phyloP scores from a whole-genome alignment of 345 rosid species.

The Boechera stricta region DNA sequence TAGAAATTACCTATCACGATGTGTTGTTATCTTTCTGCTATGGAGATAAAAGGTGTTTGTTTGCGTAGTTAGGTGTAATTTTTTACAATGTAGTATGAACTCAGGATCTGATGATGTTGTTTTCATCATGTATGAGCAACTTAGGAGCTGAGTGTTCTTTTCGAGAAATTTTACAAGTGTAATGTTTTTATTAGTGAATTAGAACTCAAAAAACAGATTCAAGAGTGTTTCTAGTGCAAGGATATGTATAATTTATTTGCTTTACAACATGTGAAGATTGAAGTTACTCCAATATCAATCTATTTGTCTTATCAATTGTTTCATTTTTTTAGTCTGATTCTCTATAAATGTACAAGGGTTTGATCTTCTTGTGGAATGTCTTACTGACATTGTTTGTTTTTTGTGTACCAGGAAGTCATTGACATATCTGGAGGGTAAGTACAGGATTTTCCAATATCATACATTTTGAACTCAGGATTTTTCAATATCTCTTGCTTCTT shows the following conservation, averaged over 20 bases:
- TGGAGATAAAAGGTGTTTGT: not conserved
- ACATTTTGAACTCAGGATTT: not conserved
- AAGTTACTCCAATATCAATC: not conserved
- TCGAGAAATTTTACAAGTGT: no score
- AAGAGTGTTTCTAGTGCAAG: not conserved
- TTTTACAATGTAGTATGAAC: not conserved
- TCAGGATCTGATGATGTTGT: not conserved
- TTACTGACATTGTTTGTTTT: slow-evolving; percentile 11
- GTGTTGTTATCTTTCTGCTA: not conserved
- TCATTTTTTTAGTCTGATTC: not conserved
- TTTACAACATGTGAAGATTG: not conserved
- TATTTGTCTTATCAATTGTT: not conserved
- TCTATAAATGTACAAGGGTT: not conserved
- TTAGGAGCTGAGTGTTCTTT: slow-evolving; percentile 5
- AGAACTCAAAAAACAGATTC: not conserved
- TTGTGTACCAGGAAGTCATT: slow-evolving; percentile 70
- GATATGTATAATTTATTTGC: not conserved
- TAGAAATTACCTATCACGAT: not conserved
- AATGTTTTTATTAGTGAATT: not conserved
- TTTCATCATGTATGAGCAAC: not conserved
- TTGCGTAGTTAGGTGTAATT: slow-evolving; percentile 14
- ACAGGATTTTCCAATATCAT: not conserved
- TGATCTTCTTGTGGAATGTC: not conserved
- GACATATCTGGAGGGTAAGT: slow-evolving; percentile 98
- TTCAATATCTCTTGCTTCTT: not conserved